Percentiles rank a stretch among this genome's conserved stretches.
phyloP scores from a whole-genome alignment of 495 filamentous ascomycete species.

The Aspergillus heteromorphus region DNA sequence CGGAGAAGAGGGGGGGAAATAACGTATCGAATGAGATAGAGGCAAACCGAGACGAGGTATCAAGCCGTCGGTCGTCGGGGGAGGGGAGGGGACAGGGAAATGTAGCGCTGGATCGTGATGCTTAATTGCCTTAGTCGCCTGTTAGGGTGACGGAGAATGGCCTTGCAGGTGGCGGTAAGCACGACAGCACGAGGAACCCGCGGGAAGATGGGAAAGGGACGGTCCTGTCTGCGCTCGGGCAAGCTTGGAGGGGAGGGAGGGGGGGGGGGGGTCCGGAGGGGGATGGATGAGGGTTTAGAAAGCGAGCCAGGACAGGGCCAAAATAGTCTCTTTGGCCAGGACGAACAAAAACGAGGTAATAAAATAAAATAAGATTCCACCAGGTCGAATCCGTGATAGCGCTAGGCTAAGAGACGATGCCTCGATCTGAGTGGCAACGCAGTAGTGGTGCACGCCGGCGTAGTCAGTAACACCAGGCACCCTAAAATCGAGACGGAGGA shows the following conservation, averaged over 20 bases:
- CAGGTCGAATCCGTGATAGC: conserved; percentile 22
- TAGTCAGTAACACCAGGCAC: conserved; percentile 17
- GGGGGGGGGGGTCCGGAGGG: no score
- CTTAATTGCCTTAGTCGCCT: conserved; percentile 46
- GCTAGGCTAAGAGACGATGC: conserved; percentile 19
- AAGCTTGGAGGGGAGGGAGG: conserved; percentile 13
- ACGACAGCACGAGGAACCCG: conserved; percentile 32
- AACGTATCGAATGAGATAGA: not conserved
- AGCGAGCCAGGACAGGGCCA: conserved; percentile 19
- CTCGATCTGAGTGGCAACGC: conserved; percentile 15
- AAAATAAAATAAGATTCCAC: conserved; percentile 16
- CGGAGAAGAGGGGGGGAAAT: not conserved
- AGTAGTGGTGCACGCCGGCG: conserved; percentile 3
- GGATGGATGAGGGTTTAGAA: conserved; percentile 19
- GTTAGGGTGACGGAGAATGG: conserved; percentile 40
- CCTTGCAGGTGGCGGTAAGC: conserved; percentile 45
- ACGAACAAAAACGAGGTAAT: conserved; percentile 17
- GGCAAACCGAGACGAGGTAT: not conserved
- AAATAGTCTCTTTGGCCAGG: conserved; percentile 14
- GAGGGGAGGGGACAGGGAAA: conserved; percentile 6
- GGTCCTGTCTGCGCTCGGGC: conserved; percentile 19
- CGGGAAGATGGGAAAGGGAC: conserved; percentile 25
- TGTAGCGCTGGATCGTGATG: conserved; percentile 39
- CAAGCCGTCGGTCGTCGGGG: not conserved
- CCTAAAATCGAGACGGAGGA: conserved; percentile 27